These are phyloP conservation scores for Fusarium multiceps DNA, from an alignment of 2,329 filamentous ascomycete genomes.

Conservation along the genomic window DNA sequence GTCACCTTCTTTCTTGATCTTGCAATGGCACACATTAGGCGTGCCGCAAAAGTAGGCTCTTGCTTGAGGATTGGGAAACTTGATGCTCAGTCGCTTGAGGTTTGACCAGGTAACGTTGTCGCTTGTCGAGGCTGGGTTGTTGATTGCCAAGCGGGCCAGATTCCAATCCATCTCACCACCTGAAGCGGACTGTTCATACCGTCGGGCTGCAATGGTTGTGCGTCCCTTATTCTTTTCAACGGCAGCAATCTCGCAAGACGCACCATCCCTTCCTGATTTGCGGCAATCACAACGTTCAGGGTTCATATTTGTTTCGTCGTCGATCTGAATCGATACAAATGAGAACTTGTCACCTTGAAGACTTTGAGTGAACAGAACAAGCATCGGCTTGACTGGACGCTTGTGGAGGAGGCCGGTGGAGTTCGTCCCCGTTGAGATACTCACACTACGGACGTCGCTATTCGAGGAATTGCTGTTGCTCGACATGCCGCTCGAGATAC, in stretches of 20 bases:
- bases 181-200: constrained; percentile 41
- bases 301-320: constrained; percentile 50
- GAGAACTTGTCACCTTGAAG: constrained; percentile 35
- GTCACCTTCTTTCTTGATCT: constrained; percentile 38
- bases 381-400: constrained; percentile 49
- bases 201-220: constrained; percentile 39
- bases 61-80: constrained; percentile 39
- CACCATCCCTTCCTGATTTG: constrained; percentile 42
- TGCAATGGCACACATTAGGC: constrained; percentile 47
- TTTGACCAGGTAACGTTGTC: constrained; percentile 38
- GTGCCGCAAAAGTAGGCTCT: constrained; percentile 46
- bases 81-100: constrained; percentile 49
- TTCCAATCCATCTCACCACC: constrained; percentile 46
- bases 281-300: constrained; percentile 52
- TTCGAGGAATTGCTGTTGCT: constrained; percentile 44
- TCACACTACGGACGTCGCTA: constrained; percentile 41
- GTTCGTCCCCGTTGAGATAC: constrained; percentile 43
- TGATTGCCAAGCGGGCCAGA: constrained; percentile 46
- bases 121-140: constrained; percentile 42
- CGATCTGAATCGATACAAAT: constrained; percentile 49
- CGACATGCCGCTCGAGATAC: constrained; percentile 40
- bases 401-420: constrained; percentile 48
- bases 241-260: constrained; percentile 38
- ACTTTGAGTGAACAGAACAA: constrained; percentile 50
- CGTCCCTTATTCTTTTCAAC: constrained; percentile 48